Conservation (phyloP, 2,329 filamentous ascomycete species). For the Mycosphaerella arachidis region DNA sequence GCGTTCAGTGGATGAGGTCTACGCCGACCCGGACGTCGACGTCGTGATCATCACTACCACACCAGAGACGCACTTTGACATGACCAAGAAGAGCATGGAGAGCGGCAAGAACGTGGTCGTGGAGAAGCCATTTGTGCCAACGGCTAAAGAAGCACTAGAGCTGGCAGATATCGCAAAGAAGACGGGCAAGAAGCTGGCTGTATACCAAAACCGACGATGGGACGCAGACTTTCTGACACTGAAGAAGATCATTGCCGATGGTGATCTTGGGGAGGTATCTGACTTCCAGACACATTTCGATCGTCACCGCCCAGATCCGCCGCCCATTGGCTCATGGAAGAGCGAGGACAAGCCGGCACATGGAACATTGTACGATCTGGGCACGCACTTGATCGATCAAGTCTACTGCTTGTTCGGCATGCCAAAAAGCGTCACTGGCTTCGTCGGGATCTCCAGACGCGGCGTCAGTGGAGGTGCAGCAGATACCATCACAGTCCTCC, state of each 20-base stretch:
- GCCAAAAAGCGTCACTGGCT: slow-evolving; percentile 62
- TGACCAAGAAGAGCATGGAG: slow-evolving; percentile 62
- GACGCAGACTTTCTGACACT: slow-evolving; percentile 73
- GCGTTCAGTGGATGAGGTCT: slow-evolving; percentile 57
- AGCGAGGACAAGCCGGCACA: slow-evolving; percentile 59
- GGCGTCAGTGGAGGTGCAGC: slow-evolving; percentile 47
- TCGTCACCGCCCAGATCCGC: slow-evolving; percentile 59
- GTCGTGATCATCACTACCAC: slow-evolving; percentile 68
- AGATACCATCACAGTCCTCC: slow-evolving; percentile 56
- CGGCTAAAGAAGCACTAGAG: slow-evolving; percentile 60
- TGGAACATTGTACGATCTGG: slow-evolving; percentile 68
- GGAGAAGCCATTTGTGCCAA: slow-evolving; percentile 79
- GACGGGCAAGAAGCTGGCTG: slow-evolving; percentile 41
- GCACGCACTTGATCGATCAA: slow-evolving; percentile 73
- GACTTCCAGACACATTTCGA: slow-evolving; percentile 81
- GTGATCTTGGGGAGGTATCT: slow-evolving; percentile 63
- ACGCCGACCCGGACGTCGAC: slow-evolving; percentile 62
- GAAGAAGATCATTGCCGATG: slow-evolving; percentile 56
- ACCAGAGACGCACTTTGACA: slow-evolving; percentile 64
- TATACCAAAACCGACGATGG: slow-evolving; percentile 63
- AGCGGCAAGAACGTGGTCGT: slow-evolving; percentile 73
- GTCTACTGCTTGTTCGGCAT: slow-evolving; percentile 65
- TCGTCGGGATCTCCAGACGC: slow-evolving; percentile 65
- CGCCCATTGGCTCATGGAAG: slow-evolving; percentile 58
- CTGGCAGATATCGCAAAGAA: slow-evolving; percentile 46